Conservation (phyloP, 257 asterid species). For the Echium plantagineum region DNA sequence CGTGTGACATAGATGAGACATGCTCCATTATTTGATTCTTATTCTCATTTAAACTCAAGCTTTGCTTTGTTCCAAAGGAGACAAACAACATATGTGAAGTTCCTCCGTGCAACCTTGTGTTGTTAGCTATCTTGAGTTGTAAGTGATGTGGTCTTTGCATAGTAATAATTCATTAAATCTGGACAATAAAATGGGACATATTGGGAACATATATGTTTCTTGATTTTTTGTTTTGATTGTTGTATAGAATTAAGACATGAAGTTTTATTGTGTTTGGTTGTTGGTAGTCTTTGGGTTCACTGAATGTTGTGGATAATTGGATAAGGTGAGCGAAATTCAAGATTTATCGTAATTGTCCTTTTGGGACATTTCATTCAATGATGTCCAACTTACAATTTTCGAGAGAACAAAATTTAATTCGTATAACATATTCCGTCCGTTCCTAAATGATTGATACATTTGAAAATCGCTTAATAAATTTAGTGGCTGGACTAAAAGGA, state of each 20-base stretch:
- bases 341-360: background rate
- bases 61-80: background rate
- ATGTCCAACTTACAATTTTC: background rate
- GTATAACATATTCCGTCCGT: too few relatives aligned
- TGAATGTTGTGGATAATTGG: background rate
- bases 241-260: background rate
- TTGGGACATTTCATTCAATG: background rate
- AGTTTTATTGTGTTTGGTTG: background rate
- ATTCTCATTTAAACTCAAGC: background rate
- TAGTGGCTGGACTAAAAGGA: too few relatives aligned
- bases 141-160: background rate
- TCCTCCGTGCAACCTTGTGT: background rate
- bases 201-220: slow-evolving; percentile 1
- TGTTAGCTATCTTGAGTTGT: slow-evolving; percentile 2
- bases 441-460: too few relatives aligned
- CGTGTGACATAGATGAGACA: background rate
- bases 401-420: background rate
- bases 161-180: background rate
- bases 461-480: too few relatives aligned
- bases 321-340: background rate
- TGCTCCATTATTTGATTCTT: background rate
- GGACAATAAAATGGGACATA: background rate
- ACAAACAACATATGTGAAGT: slow-evolving; percentile 1
- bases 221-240: background rate
- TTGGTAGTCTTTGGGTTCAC: background rate